Conservation (phyloP, 306 rosid species). For the Vachellia collinsii region DNA sequence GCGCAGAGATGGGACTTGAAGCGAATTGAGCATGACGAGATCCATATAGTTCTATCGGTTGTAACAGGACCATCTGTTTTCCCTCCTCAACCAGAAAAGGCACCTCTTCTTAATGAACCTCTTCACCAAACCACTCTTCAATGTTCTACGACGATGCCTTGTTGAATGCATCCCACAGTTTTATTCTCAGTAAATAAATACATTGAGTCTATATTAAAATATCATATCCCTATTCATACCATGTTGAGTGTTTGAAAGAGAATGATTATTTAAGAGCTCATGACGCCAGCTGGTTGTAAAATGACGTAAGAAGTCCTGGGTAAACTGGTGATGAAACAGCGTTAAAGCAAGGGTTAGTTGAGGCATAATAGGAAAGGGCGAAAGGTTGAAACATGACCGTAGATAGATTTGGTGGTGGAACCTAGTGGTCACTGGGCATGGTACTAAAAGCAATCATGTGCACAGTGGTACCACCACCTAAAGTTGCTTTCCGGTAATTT, state of each 20-base stretch:
- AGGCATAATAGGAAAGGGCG: slow-evolving; percentile 21
- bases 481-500: slow-evolving; percentile 34
- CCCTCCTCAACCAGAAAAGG: slow-evolving; percentile 12
- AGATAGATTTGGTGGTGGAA: slow-evolving; percentile 33
- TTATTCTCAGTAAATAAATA: neutral
- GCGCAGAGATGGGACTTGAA: neutral
- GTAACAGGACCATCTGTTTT: neutral
- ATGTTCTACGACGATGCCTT: neutral
- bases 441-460: slow-evolving; percentile 56
- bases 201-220: too few species aligned
- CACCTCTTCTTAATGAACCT: neutral
- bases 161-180: neutral
- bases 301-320: neutral
- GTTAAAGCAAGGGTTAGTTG: slow-evolving; percentile 37
- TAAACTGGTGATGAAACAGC: too few species aligned
- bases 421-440: slow-evolving; percentile 28
- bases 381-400: slow-evolving; percentile 11
- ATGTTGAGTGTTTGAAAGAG: neutral
- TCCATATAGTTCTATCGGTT: neutral
- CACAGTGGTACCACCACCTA: slow-evolving; percentile 61
- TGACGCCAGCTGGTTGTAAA: neutral
- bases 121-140: slow-evolving; percentile 6
- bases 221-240: too few species aligned
- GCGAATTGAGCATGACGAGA: neutral
- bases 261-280: neutral